These are phyloP conservation scores for Meripilus lineatus DNA, from an alignment of 1,284 basidiomycete species.

Conservation along the genomic window DNA sequence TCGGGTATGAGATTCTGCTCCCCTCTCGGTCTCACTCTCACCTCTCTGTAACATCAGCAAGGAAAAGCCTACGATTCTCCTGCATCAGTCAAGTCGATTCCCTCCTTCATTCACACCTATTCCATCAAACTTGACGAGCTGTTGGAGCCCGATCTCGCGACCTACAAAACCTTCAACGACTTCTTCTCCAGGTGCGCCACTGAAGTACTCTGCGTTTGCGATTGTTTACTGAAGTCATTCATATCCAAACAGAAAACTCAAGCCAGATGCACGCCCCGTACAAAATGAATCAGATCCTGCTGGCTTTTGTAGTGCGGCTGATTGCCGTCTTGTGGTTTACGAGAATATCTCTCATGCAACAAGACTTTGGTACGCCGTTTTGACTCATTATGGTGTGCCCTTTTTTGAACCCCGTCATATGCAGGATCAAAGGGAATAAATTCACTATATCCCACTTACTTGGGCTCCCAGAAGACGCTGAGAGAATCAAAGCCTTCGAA, in stretches of 20 bases:
- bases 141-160: constrained; percentile 53
- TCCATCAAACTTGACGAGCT: constrained; percentile 59
- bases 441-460: constrained; percentile 68
- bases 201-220: neutral
- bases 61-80: constrained; percentile 51
- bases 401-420: constrained; percentile 8
- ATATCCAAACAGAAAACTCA: constrained; percentile 44
- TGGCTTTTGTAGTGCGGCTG: constrained; percentile 64
- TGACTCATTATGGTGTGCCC: neutral
- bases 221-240: neutral
- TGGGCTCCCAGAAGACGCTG: constrained; percentile 32
- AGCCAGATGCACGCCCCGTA: constrained; percentile 61
- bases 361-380: constrained; percentile 47
- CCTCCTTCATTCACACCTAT: constrained; percentile 74
- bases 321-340: constrained; percentile 73
- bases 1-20: constrained; percentile 34
- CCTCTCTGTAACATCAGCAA: constrained; percentile 31
- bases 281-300: constrained; percentile 49
- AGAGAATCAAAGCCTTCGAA: constrained; percentile 37
- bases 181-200: constrained; percentile 65
- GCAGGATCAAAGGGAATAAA: constrained; percentile 70
- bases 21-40: neutral
- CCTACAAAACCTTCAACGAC: constrained; percentile 75
- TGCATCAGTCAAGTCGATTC: constrained; percentile 56
- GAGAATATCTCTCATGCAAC: constrained; percentile 54